Evolutionary conservation across 306 rosid genomes (phyloP).

Genomic region (Senna tora): DNA sequence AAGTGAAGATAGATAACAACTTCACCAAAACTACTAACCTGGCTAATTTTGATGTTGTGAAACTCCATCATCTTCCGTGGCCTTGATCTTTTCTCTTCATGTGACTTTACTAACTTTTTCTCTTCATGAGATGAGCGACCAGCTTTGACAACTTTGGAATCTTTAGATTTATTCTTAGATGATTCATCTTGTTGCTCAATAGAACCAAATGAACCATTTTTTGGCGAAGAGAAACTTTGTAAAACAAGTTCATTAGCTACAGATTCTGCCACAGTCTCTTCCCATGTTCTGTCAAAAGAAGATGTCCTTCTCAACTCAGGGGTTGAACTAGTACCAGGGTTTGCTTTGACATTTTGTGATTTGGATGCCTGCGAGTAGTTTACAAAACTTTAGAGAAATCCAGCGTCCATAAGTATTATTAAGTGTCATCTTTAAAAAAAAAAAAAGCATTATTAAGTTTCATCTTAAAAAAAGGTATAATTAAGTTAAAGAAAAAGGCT

Average conservation of each 20-base stretch:
- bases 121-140: conserved; percentile 94
- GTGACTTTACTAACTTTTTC: conserved; percentile 74
- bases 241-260: conserved; percentile 95
- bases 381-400: conserved; percentile 33
- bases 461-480: neutral
- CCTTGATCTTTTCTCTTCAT: conserved; percentile 90
- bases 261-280: conserved; percentile 96
- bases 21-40: conserved; percentile 63
- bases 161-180: conserved; percentile 72
- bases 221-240: conserved; percentile 77
- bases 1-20: conserved; percentile 27
- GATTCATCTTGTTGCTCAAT: conserved; percentile 82
- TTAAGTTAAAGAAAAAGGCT: neutral
- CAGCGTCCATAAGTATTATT: conserved; percentile 26
- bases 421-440: conserved; percentile 2
- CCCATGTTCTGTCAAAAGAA: conserved; percentile 94
- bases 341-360: conserved; percentile 53
- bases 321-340: conserved; percentile 45
- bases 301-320: conserved; percentile 86
- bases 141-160: conserved; percentile 73
- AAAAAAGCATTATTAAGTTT: conserved; percentile 22
- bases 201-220: conserved; percentile 61
- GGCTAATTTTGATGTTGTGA: conserved; percentile 94
- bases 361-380: conserved; percentile 67
- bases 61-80: conserved; percentile 98